Conservation (phyloP, 1,284 basidiomycete species). For the Malassezia cuniculi region DNA sequence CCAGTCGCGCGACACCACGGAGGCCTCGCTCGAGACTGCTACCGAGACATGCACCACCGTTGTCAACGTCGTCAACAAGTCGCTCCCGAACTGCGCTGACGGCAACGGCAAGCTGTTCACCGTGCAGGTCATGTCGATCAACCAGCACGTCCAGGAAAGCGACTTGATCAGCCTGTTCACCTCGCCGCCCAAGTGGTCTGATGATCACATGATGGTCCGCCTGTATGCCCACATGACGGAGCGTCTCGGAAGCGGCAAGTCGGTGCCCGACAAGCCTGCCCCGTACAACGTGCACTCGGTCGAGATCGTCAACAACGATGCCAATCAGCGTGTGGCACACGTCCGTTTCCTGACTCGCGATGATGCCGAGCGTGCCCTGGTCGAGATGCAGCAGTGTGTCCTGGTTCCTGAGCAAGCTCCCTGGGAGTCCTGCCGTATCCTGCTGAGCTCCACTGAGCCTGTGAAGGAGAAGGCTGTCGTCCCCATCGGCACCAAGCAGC, state of each 20-base stretch:
- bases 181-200: constrained; percentile 32
- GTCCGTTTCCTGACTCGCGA: constrained; percentile 27
- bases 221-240: constrained; percentile 29
- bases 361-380: constrained; percentile 36
- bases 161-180: constrained; percentile 35
- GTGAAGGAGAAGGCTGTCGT: constrained; percentile 20
- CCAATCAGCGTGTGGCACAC: constrained; percentile 25
- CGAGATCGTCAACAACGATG: constrained; percentile 18
- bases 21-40: too few relatives aligned
- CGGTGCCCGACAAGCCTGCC: constrained; percentile 21
- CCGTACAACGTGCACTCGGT: constrained; percentile 16
- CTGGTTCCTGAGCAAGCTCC: constrained; percentile 2
- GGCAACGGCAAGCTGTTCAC: too few relatives aligned
- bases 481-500: constrained; percentile 3
- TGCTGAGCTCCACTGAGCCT: constrained; percentile 21
- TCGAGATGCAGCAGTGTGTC: constrained; percentile 36
- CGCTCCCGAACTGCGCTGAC: too few relatives aligned
- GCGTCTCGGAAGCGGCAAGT: constrained; percentile 20
- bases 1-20: too few relatives aligned
- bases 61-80: too few relatives aligned
- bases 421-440: constrained; percentile 20
- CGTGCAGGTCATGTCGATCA: too few relatives aligned
- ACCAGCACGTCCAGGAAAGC: constrained; percentile 31
- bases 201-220: constrained; percentile 28
- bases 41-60: too few relatives aligned